Conservation (phyloP, 495 filamentous ascomycete genomes). For the Neurospora intermedia region DNA sequence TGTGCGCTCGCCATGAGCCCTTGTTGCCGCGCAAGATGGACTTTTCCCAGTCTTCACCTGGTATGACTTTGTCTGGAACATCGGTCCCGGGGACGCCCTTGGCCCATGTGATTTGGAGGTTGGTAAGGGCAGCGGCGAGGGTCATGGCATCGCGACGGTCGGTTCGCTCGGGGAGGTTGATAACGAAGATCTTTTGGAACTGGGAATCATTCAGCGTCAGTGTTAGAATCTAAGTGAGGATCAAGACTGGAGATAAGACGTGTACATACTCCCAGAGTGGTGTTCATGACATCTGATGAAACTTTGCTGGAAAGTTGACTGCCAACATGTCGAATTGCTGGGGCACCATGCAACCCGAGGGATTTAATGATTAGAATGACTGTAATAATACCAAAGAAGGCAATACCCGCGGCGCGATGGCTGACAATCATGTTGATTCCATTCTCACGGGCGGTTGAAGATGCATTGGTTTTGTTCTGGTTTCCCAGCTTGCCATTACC, state of each 20-base stretch:
- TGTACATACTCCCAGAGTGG: constrained; percentile 20
- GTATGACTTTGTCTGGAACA: constrained; percentile 25
- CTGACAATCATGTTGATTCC: constrained; percentile 8
- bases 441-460: not conserved
- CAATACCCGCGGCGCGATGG: constrained; percentile 5
- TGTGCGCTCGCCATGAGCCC: constrained; percentile 38
- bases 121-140: constrained; percentile 40
- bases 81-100: constrained; percentile 38
- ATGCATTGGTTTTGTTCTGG: not conserved
- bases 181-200: constrained; percentile 52
- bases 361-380: constrained; percentile 5
- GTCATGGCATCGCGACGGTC: constrained; percentile 53
- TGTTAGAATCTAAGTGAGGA: not conserved
- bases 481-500: too few species aligned
- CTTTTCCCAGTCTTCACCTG: constrained; percentile 10
- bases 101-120: constrained; percentile 44
- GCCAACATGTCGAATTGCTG: constrained; percentile 3
- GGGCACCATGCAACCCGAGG: not conserved
- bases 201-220: constrained; percentile 10
- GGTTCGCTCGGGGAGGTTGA: constrained; percentile 48
- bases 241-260: not conserved
- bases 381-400: not conserved
- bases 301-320: not conserved
- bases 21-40: constrained; percentile 21
- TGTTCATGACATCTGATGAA: constrained; percentile 13